These are phyloP conservation scores for Globisporangium ultimum DNA, from an alignment of 352 stramenopile species.

Conservation along the genomic window DNA sequence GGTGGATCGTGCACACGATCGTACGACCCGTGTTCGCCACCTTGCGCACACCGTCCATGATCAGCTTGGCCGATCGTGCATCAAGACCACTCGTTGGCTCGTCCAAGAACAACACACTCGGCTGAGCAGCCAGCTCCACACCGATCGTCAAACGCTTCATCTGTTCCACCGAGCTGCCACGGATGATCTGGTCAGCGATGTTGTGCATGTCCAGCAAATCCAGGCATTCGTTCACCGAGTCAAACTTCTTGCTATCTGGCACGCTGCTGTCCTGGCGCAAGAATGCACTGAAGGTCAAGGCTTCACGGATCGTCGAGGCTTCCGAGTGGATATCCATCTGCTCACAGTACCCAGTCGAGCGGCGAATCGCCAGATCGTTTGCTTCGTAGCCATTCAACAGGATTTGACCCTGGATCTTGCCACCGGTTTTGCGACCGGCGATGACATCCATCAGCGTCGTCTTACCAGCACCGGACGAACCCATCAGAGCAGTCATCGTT, in stretches of 20 bases:
- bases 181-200: slow-evolving; percentile 28
- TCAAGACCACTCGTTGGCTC: slow-evolving; percentile 85
- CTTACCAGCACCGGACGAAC: too few relatives aligned
- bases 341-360: slow-evolving; percentile 24
- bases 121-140: slow-evolving; percentile 73
- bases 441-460: too few relatives aligned
- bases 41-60: slow-evolving; percentile 86
- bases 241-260: slow-evolving; percentile 17
- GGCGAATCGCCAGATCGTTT: slow-evolving; percentile 16
- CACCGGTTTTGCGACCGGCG: too few relatives aligned
- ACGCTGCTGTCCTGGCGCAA: slow-evolving; percentile 32
- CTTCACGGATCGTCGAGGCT: slow-evolving; percentile 79
- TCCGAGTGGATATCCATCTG: slow-evolving; percentile 81
- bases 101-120: slow-evolving; percentile 79
- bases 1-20: slow-evolving; percentile 91
- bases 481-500: too few relatives aligned
- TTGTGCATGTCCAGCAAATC: slow-evolving; percentile 23
- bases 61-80: slow-evolving; percentile 70
- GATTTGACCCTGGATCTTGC: too few relatives aligned
- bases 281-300: slow-evolving; percentile 76
- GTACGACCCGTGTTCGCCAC: slow-evolving; percentile 67
- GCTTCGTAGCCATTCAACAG: slow-evolving; percentile 77
- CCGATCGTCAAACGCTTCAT: slow-evolving; percentile 49
- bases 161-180: slow-evolving; percentile 37
- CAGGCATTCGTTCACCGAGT: slow-evolving; percentile 25